Evolutionary conservation across 495 filamentous ascomycete genomes (phyloP), one percentile per base, ranked within the genome.

Genomic region (Daldinia decipiens): DNA sequence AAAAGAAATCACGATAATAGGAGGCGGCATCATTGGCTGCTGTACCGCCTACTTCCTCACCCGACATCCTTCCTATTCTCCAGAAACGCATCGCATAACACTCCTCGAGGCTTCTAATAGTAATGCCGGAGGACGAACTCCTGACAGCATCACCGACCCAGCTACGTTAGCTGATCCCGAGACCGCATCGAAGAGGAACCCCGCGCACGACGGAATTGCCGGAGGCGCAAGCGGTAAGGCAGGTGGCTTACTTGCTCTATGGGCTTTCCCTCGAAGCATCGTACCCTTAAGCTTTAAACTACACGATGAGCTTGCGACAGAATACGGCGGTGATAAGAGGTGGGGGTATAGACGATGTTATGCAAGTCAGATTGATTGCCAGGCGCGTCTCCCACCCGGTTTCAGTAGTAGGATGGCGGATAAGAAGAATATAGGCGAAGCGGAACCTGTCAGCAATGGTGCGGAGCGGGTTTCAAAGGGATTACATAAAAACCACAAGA

Each of bases 201-300:
- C 80, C n/a, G 72, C 77, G 27, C 75, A 81, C 60, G 79, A 81
- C 55, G 80, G 80, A 32, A 91, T 97, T 68, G 93, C 93, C 17
- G 92, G 92, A 36, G 93, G 91, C 31, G 93, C 93, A 54, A 94
- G 92, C 52, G 93, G 93, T n/a, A 97, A 97, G 81, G 93, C 93
- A 9, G 93, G 93, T 4, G 93, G 93, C 4, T 82, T 97, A 24
- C 81, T 97, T 24, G 93, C 91, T 11, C 81, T 92, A 47, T 97
- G 93, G 93, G 93, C 93, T 27, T 97, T 95, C 71, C 93, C 93
- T 1, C 83, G 78, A 65, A 89, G 84, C 71, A 88, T 97, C 65
- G 93, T 95, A 2, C 91, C 91, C 5, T 79, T 97, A 53, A 92
- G 89, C 75, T 97, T 90, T 79, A 79, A 82, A 54, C 81, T 95